These are phyloP conservation scores for Boletellus sp. DNA, from an alignment of 768 basidiomycete species.

Conservation along the genomic window DNA sequence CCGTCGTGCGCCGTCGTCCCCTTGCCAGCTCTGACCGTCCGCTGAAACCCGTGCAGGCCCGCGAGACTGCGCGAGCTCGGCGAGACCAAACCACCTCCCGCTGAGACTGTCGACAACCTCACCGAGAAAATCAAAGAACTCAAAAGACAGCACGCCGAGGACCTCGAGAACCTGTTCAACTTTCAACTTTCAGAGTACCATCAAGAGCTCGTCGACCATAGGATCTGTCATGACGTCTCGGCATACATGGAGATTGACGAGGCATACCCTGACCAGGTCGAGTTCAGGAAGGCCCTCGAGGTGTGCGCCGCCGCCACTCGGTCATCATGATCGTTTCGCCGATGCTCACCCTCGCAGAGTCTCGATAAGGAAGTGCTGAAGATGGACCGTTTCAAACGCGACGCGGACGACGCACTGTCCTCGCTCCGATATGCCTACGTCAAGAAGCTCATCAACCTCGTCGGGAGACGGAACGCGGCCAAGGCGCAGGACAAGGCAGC, in stretches of 20 bases:
- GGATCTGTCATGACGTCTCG: slow-evolving; percentile 21
- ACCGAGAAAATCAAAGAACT: slow-evolving; percentile 28
- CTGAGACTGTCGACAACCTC: slow-evolving; percentile 28
- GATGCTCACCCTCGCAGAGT: slow-evolving; percentile 8
- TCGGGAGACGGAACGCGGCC: slow-evolving; percentile 7
- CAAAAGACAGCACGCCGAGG: slow-evolving; percentile 27
- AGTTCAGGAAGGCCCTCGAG: slow-evolving; percentile 23
- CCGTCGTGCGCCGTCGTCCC: slow-evolving; percentile 34
- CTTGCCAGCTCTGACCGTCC: not conserved
- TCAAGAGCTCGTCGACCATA: slow-evolving; percentile 34
- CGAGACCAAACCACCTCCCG: not conserved
- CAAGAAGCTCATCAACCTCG: slow-evolving; percentile 19
- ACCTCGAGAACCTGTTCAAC: slow-evolving; percentile 29
- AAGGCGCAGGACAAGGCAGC: slow-evolving; percentile 17
- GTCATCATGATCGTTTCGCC: not conserved
- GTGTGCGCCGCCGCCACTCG: slow-evolving; percentile 11
- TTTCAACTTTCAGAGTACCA: slow-evolving; percentile 31
- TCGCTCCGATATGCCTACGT: slow-evolving; percentile 32
- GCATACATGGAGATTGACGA: slow-evolving; percentile 29
- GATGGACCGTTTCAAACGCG: slow-evolving; percentile 21
- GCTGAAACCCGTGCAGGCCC: slow-evolving; percentile 6
- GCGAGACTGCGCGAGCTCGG: slow-evolving; percentile 24
- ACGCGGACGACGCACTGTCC: slow-evolving; percentile 28
- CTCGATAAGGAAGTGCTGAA: slow-evolving; percentile 15
- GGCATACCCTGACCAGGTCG: slow-evolving; percentile 21